Evolutionary conservation across 2,329 filamentous ascomycete species (phyloP).

Genomic region (Fusarium gaditjirri): DNA sequence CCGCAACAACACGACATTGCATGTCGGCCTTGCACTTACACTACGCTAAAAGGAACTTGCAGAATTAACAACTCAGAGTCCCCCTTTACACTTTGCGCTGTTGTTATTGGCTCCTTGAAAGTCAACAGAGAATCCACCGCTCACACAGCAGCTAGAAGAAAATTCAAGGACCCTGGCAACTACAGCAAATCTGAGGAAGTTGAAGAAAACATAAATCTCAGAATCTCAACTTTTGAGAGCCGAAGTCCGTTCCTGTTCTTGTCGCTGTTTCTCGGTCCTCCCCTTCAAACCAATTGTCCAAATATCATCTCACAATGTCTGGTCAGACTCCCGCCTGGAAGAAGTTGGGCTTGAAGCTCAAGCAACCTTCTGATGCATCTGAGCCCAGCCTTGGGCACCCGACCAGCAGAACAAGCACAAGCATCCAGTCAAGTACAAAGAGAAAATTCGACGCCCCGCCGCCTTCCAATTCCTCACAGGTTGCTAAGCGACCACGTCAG

Average conservation of each 20-base stretch:
- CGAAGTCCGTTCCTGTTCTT: neutral
- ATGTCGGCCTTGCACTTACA: slow-evolving; percentile 36
- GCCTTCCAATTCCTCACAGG: slow-evolving; percentile 45
- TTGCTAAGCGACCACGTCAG: slow-evolving; percentile 50
- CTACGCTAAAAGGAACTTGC: slow-evolving; percentile 36
- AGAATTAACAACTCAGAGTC: slow-evolving; percentile 33
- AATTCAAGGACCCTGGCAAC: slow-evolving; percentile 32
- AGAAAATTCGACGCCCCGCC: slow-evolving; percentile 53
- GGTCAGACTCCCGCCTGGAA: slow-evolving; percentile 68
- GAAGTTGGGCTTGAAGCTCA: slow-evolving; percentile 71
- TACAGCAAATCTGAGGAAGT: slow-evolving; percentile 36
- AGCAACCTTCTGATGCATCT: slow-evolving; percentile 52
- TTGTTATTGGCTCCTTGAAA: slow-evolving; percentile 19
- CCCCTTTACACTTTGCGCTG: slow-evolving; percentile 8
- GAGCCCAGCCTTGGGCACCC: slow-evolving; percentile 53
- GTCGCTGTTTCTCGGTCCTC: neutral
- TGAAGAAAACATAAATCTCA: slow-evolving; percentile 21
- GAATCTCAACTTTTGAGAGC: neutral
- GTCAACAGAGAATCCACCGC: slow-evolving; percentile 28
- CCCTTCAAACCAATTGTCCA: slow-evolving; percentile 5
- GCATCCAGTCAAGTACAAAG: slow-evolving; percentile 50
- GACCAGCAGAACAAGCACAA: slow-evolving; percentile 46
- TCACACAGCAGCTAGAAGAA: slow-evolving; percentile 31
- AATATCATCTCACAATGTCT: slow-evolving; percentile 52
- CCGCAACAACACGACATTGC: slow-evolving; percentile 37